phyloP scores from a whole-genome alignment of 176 grass and related monocot genomes.

The Puya raimondii region DNA sequence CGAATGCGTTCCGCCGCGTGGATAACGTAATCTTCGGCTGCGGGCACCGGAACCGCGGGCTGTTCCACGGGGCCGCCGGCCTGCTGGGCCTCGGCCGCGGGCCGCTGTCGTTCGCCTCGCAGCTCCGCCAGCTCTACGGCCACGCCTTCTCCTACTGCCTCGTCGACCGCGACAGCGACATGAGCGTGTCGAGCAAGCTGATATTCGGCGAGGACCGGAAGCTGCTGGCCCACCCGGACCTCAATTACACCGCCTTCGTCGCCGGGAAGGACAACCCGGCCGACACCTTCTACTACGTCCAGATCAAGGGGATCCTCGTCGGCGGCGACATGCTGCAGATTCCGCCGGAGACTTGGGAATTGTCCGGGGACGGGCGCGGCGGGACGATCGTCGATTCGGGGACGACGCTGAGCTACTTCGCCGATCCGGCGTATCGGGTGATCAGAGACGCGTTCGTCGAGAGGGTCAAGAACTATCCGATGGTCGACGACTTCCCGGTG shows the following conservation, averaged over 20 bases:
- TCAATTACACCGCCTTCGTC: slow-evolving; percentile 80
- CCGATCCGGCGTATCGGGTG: slow-evolving; percentile 53
- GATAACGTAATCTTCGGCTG: slow-evolving; percentile 75
- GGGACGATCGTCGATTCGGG: slow-evolving; percentile 92
- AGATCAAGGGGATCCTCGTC: slow-evolving; percentile 44
- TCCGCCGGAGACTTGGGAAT: slow-evolving; percentile 23
- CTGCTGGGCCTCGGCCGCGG: slow-evolving; percentile 82
- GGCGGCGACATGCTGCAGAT: slow-evolving; percentile 45
- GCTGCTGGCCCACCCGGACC: slow-evolving; percentile 32
- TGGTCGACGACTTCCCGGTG: slow-evolving; percentile 49
- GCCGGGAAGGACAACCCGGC: neutral
- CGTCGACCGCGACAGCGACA: slow-evolving; percentile 73
- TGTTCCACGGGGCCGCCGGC: slow-evolving; percentile 86
- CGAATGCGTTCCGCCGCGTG: slow-evolving; percentile 34
- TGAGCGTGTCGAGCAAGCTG: slow-evolving; percentile 58
- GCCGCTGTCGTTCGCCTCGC: slow-evolving; percentile 80
- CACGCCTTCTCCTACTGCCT: slow-evolving; percentile 97
- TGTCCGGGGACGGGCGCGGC: slow-evolving; percentile 46
- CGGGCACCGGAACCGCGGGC: slow-evolving; percentile 82
- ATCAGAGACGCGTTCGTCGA: slow-evolving; percentile 59
- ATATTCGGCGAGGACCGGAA: slow-evolving; percentile 61
- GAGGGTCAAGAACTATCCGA: slow-evolving; percentile 36
- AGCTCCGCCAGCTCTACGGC: slow-evolving; percentile 65
- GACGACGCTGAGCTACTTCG: slow-evolving; percentile 93
- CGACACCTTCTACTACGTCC: slow-evolving; percentile 93